Evolutionary conservation across 352 stramenopile species (phyloP), one percentile per base, ranked within the genome.

Genomic region (Halophytophthora batemanensis): DNA sequence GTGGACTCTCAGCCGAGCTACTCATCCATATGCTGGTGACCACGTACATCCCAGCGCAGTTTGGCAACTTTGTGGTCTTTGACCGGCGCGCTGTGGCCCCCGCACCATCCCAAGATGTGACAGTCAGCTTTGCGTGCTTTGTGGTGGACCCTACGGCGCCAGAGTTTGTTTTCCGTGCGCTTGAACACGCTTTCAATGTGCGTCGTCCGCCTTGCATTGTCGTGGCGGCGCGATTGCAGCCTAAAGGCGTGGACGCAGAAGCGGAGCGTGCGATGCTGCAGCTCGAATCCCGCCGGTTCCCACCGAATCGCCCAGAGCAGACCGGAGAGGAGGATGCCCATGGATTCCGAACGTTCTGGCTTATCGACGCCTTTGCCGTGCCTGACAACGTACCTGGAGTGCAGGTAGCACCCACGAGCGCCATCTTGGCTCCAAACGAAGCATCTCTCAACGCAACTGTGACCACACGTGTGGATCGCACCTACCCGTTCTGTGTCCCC

Each of bases 401-500:
- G 15, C 64, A 81, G 21, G 95, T 98, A 25, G 60, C 73, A 13
- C 89, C 91, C 0, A 87, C 72, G 1, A 78, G 72, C 31, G 82
- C 87, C 13, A 74, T 98, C 22, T 63, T 95, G 18, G 56, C 56
- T 10, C 61, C 61, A n/a, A 70, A 74, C 12, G 37, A 62, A 6
- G 74, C 88, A 25, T 84, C 75, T 1, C 78, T 92, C 47, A 96
- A 96, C 56, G 45, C 80, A 11, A 95, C 90, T 1, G 55, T 88
- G 33, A 97, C 87, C 13, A 97, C 90, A 4, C 77, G 81, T 13
- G 88, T 84, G 2, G 90, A 97, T 47, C 72, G 76, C 1, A 85
- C 69, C 10, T 98, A 98, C 53, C 90, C 90, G 18, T 98, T 98
- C 50, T 97, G 90, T 51, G 76, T 97, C 44, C 76, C 92, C 11